Evolutionary conservation across 78 protist species (phyloP), one percentile per base, ranked within the genome.

Genomic region (Dictyostelium brefeldianum): DNA sequence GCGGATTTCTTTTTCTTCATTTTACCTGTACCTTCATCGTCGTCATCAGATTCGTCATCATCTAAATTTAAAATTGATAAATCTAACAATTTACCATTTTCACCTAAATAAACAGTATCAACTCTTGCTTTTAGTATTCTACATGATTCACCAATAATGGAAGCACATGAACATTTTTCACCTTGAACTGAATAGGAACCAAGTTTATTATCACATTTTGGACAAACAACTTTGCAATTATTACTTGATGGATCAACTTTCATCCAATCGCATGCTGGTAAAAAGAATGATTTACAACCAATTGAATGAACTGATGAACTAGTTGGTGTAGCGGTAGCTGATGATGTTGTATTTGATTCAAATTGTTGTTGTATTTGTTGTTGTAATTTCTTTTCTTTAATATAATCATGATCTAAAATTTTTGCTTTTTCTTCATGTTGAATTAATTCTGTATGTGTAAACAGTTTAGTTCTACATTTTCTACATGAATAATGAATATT

Each of bases 131-230:
- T 83, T 71, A 57, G 36, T 36, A 83, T 71, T 27, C 91, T 17
- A 36, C 57, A 36, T 3, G 48, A 57, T 8, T 71, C 81, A 11
- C 48, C 14, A n/a, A 53, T 12, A 17, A 53, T 27, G 9, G 53
- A 36, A 7, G 81, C 80, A 83, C 91, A 83, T 18, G 91, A 83
- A 54, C 91, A 83, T n/a, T 83, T 51, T 36, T 83, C 91, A 56
- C 81, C 81, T 8, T 56, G 12, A 64, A 22, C 36, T 8, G 43
- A 11, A 14, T 69, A 83, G 2, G 91, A 83, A 0, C 91, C 91
- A 14, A 83, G 56, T 54, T 83, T 83, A 17, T 64, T 41, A 4
- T 69, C 74, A 41, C 91, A 83, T 27, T 71, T 69, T 69, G 91
- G 91, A 71, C 91, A 83, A 20, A 53, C 69, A 4, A 83, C 59